Percentiles rank a stretch among this genome's conserved stretches.
These are phyloP conservation scores for Achlya hypogyna DNA, from an alignment of 352 stramenopile species.

Conservation along the genomic window DNA sequence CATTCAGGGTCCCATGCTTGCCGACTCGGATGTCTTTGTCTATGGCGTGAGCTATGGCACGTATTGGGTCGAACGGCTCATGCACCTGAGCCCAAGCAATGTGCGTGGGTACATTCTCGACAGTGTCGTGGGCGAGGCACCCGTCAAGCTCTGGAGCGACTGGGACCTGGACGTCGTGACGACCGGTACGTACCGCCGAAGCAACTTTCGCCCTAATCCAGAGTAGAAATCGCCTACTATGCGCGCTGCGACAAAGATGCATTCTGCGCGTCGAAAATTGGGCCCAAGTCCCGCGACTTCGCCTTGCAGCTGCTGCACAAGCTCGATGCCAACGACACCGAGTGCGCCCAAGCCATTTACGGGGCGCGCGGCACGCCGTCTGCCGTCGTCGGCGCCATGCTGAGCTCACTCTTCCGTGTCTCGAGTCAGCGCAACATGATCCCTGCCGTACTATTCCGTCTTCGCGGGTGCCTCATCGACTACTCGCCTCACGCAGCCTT, in stretches of 20 bases:
- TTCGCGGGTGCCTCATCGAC: background rate
- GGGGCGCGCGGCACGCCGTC: background rate
- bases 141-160: conserved; percentile 30
- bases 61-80: conserved; percentile 15
- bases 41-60: conserved; percentile 29
- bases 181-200: conserved; percentile 38
- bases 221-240: background rate
- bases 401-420: background rate
- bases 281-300: background rate
- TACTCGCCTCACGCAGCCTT: conserved; percentile 18
- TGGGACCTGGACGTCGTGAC: conserved; percentile 65
- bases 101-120: conserved; percentile 25
- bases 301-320: background rate
- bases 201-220: background rate
- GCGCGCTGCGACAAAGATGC: conserved; percentile 37
- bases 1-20: conserved; percentile 12
- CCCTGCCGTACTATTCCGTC: background rate
- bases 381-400: background rate
- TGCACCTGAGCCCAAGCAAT: conserved; percentile 19
- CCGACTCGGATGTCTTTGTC: conserved; percentile 16
- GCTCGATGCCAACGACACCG: background rate
- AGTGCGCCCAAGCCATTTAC: background rate
- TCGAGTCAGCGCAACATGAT: background rate
- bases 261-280: conserved; percentile 24
- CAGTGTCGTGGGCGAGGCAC: conserved; percentile 13